phyloP scores from a whole-genome alignment of 192 early-diverging fungal species.

The Rhizoclosmatium sp. region DNA sequence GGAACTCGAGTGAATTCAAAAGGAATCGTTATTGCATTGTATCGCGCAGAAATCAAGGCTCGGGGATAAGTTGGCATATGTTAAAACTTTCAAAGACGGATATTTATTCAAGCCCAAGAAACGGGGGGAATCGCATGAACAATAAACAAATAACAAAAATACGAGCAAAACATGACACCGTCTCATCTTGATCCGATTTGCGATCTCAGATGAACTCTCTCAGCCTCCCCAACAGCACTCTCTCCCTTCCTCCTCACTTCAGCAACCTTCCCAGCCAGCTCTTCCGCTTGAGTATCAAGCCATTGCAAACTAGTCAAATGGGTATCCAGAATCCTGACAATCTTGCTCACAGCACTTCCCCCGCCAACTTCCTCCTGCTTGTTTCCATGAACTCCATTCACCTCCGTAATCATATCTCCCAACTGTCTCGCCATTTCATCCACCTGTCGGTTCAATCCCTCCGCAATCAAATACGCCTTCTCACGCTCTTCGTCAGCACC shows the following conservation, averaged over 20 bases:
- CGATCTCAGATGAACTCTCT: slow-evolving; percentile 39
- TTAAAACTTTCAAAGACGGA: too few relatives aligned
- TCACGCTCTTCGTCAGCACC: slow-evolving; percentile 88
- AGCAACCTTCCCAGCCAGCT: slow-evolving; percentile 65
- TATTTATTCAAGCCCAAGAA: too few relatives aligned
- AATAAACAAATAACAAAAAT: not conserved
- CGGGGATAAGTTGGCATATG: too few relatives aligned
- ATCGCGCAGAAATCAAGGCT: slow-evolving; percentile 10
- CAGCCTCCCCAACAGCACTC: slow-evolving; percentile 40
- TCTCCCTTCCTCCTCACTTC: slow-evolving; percentile 54
- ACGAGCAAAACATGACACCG: not conserved
- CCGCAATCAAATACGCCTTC: slow-evolving; percentile 83
- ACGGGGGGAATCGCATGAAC: too few relatives aligned
- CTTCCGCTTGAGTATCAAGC: slow-evolving; percentile 77
- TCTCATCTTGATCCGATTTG: not conserved
- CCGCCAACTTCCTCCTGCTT: slow-evolving; percentile 15
- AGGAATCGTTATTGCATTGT: slow-evolving; percentile 48
- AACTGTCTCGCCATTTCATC: slow-evolving; percentile 86
- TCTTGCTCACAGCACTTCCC: slow-evolving; percentile 67
- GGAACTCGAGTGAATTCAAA: slow-evolving; percentile 44
- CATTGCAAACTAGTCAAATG: slow-evolving; percentile 94
- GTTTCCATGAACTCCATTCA: slow-evolving; percentile 67
- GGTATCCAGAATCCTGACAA: slow-evolving; percentile 88
- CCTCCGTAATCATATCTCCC: slow-evolving; percentile 82
- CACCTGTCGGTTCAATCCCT: slow-evolving; percentile 85